These are phyloP conservation scores for Starmera quercuum DNA, from an alignment of 805 yeast genomes.

Conservation along the genomic window DNA sequence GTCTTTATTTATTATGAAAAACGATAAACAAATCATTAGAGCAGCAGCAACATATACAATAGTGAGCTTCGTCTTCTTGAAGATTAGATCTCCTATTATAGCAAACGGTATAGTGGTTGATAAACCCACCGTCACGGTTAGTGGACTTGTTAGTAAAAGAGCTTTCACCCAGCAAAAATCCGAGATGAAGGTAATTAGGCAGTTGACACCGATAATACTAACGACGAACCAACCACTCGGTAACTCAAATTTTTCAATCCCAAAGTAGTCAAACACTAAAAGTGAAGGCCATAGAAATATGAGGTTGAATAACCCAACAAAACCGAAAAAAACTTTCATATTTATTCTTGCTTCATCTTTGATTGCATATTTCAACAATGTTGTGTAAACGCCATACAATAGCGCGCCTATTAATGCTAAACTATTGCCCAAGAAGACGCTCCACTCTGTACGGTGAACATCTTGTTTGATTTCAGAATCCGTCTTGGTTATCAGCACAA, in stretches of 20 bases:
- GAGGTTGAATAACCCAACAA: conserved; percentile 81
- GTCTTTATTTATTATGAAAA: conserved; percentile 73
- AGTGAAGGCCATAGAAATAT: conserved; percentile 78
- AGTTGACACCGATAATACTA: conserved; percentile 52
- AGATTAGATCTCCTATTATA: conserved; percentile 79
- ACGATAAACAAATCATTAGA: conserved; percentile 67
- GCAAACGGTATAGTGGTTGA: conserved; percentile 93
- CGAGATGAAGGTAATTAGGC: conserved; percentile 71
- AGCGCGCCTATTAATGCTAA: conserved; percentile 80
- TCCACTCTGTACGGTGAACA: conserved; percentile 18
- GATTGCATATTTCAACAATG: conserved; percentile 67
- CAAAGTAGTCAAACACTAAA: conserved; percentile 51
- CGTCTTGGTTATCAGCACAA: conserved; percentile 65
- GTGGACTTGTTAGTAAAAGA: conserved; percentile 85
- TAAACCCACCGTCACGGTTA: conserved; percentile 92
- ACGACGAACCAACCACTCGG: conserved; percentile 52
- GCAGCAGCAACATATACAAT: conserved; percentile 74
- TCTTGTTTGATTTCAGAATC: conserved; percentile 30
- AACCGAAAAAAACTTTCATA: conserved; percentile 87
- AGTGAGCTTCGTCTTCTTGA: conserved; percentile 58
- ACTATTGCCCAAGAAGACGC: conserved; percentile 57
- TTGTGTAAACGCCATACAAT: conserved; percentile 88
- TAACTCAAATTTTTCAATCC: conserved; percentile 63
- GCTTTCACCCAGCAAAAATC: conserved; percentile 97
- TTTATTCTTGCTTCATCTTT: conserved; percentile 69